A percentile compares a stretch with the other conserved stretches of the same genome.
These are phyloP conservation scores for Ulvella scutata DNA, from an alignment of 139 green algal genomes.

Conservation along the genomic window DNA sequence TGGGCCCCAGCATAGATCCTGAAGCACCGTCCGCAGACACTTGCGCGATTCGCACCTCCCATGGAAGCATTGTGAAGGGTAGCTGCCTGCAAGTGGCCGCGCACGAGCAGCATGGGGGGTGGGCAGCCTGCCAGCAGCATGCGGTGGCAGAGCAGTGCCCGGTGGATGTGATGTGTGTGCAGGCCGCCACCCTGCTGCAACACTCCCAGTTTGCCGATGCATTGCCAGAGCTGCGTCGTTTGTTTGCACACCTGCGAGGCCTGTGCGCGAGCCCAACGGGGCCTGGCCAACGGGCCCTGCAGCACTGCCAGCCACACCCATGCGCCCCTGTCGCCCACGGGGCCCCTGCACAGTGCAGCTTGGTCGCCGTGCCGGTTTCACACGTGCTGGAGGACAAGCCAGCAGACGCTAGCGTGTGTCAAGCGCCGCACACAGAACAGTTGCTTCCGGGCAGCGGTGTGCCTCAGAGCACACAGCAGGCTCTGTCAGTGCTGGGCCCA, in stretches of 20 bases:
- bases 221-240: background rate
- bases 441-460: background rate
- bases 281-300: background rate
- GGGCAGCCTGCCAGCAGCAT: too few relatives aligned
- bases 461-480: background rate
- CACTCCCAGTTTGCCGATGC: background rate
- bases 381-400: background rate
- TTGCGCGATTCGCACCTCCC: too few relatives aligned
- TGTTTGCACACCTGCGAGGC: background rate
- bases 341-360: background rate
- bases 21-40: too few relatives aligned
- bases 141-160: background rate
- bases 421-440: background rate
- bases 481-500: background rate
- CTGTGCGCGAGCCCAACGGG: background rate
- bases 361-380: background rate
- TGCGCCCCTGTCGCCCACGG: background rate
- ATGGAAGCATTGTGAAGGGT: too few relatives aligned
- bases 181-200: background rate
- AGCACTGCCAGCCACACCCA: background rate
- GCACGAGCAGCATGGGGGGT: too few relatives aligned
- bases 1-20: too few relatives aligned
- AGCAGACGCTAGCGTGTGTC: too few relatives aligned
- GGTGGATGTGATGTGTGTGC: background rate
- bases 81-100: too few relatives aligned